Percentiles rank a stretch among this genome's conserved stretches.
phyloP scores from a whole-genome alignment of 768 basidiomycete genomes.

The Pleurotus salmoneostramineus region DNA sequence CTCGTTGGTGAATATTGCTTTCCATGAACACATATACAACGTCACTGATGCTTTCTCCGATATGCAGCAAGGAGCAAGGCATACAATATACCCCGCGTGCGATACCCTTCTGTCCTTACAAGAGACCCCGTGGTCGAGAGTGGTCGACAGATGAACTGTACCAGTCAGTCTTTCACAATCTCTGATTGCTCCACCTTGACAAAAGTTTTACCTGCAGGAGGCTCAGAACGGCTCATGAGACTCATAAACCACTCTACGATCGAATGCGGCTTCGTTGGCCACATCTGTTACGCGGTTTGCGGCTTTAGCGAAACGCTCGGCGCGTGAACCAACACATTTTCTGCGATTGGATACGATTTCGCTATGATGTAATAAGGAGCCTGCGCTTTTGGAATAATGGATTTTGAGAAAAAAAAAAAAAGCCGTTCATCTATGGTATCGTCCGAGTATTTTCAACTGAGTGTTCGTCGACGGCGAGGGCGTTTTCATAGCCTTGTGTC shows the following conservation, averaged over 20 bases:
- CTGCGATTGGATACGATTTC: too few species aligned
- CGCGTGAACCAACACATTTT: too few species aligned
- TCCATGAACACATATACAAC: neutral
- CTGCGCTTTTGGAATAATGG: too few species aligned
- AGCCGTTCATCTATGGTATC: too few species aligned
- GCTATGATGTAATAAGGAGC: too few species aligned
- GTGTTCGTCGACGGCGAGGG: too few species aligned
- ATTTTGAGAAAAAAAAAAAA: too few species aligned
- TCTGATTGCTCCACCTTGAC: too few species aligned
- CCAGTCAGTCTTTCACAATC: neutral
- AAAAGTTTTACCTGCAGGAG: rapidly evolving
- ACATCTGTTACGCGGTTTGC: neutral
- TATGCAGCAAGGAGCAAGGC: neutral
- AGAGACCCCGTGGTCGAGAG: neutral
- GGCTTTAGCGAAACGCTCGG: neutral
- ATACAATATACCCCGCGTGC: neutral
- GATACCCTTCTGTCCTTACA: neutral
- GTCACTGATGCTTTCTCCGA: too few species aligned
- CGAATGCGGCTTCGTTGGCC: neutral
- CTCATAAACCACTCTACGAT: neutral
- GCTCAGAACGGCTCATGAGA: neutral
- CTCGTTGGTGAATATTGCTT: neutral
- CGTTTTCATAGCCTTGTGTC: too few species aligned
- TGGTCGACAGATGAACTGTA: neutral
- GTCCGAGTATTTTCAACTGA: too few species aligned